phyloP scores from a whole-genome alignment of 2,329 filamentous ascomycete species.

The Sclerotinia trifoliorum region DNA sequence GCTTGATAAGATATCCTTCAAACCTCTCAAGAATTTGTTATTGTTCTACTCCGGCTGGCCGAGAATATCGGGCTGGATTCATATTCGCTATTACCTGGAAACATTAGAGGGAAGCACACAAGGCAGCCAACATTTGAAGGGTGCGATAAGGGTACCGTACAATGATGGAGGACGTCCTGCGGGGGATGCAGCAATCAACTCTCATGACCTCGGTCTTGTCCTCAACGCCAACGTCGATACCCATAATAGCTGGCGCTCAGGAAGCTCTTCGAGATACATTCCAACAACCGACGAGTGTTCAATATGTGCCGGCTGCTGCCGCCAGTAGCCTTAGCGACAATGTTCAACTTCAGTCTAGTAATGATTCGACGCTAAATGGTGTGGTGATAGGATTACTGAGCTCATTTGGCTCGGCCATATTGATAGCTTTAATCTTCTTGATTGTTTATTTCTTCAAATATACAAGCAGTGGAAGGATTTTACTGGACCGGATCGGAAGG shows the following conservation, averaged over 20 bases:
- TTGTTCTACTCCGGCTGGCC: slow-evolving; percentile 21
- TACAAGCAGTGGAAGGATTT: slow-evolving; percentile 81
- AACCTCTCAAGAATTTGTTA: neutral
- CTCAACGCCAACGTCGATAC: slow-evolving; percentile 23
- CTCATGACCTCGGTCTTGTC: slow-evolving; percentile 29
- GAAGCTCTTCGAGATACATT: slow-evolving; percentile 20
- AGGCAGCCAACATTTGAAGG: slow-evolving; percentile 7
- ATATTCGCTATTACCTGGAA: neutral
- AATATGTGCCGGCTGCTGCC: neutral
- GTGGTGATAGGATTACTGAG: slow-evolving; percentile 94
- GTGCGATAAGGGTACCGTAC: slow-evolving; percentile 20
- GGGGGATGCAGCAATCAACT: slow-evolving; percentile 29
- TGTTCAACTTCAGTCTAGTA: slow-evolving; percentile 11
- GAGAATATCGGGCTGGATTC: slow-evolving; percentile 18
- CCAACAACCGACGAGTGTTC: slow-evolving; percentile 4
- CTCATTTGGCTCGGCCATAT: slow-evolving; percentile 84
- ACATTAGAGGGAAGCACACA: neutral
- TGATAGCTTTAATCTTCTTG: slow-evolving; percentile 76
- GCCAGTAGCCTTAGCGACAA: neutral
- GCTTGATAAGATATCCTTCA: neutral
- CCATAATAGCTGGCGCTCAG: slow-evolving; percentile 16
- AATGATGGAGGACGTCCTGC: slow-evolving; percentile 31
- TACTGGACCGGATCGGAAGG: slow-evolving; percentile 87
- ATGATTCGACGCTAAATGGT: slow-evolving; percentile 58
- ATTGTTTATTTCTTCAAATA: slow-evolving; percentile 94